Evolutionary conservation across 352 stramenopile genomes (phyloP), one percentile per base, ranked within the genome.

Genomic region (Phytophthora constricta): DNA sequence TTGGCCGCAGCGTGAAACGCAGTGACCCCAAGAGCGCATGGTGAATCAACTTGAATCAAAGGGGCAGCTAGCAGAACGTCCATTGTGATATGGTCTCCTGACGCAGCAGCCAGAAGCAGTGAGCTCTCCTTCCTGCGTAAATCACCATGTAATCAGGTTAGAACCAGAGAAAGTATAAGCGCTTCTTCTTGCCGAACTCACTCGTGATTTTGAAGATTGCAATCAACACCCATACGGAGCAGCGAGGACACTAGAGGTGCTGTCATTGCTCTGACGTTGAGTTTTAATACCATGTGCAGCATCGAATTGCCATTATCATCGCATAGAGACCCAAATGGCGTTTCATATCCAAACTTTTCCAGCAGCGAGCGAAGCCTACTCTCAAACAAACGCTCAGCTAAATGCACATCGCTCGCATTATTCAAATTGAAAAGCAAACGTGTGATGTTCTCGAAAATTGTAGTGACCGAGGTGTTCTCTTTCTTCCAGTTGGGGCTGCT

Each of bases 1-100:
- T 87, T 89, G 1, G 82, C 79, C 0, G 84, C 84, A 17, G 71
- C 82, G 46, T 89, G 82, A 42, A 93, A 76, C 3, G 79, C 79
- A 19, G 80, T 87, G 7, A 74, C 76, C 13, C 82, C 84, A 16
- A 86, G 56, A 45, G 66, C 61, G 20, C 76, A 87, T 2, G 61
- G 51, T 55, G 83, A 67, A 51, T 91, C 77, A 2, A 88, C 63
- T 34, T 77, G 57, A 22, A 89, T 75, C 1, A 14, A 47, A 31
- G 58, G 45, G 5, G 39, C 2, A 4, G 46, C 22, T 41, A 72
- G 64, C 2, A 72, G 28, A 28, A 56, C 47, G 4, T 17, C 62
- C 9, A 49, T 49, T 17, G 64, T 66, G 14, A 63, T 43, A 22
- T 61, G 14, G 22, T 88, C 82, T 8, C 84, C 80, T 4, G 82